Percentiles rank a stretch among this genome's conserved stretches.
Evolutionary conservation across 495 filamentous ascomycete genomes (phyloP).

Genomic region (Glarea lozoyensis): DNA sequence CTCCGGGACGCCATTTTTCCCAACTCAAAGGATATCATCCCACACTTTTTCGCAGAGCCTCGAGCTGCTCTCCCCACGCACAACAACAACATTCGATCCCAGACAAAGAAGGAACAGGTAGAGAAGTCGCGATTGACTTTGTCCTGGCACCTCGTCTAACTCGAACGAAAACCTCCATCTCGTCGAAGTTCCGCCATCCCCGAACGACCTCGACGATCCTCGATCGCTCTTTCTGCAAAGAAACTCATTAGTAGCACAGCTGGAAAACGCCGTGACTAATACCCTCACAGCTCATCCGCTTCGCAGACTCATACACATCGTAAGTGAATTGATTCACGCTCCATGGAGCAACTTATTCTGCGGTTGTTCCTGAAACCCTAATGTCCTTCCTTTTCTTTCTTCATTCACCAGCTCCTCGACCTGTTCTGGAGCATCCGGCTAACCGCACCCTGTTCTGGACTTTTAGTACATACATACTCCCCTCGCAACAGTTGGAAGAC

Average conservation of each 20-base stretch:
- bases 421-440: too few species aligned
- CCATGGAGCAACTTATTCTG: slow-evolving; percentile 4
- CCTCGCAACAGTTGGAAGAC: too few species aligned
- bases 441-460: slow-evolving; percentile 5
- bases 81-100: background rate
- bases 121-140: slow-evolving; percentile 13
- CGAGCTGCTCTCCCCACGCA: background rate
- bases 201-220: background rate
- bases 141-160: slow-evolving; percentile 16
- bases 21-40: too few species aligned
- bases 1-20: background rate
- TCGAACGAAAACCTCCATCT: background rate
- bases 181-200: background rate
- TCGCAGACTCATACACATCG: slow-evolving; percentile 5
- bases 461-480: slow-evolving; percentile 5
- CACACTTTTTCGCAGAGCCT: background rate
- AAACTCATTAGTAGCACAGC: slow-evolving; percentile 13
- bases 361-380: background rate
- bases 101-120: slow-evolving; percentile 18
- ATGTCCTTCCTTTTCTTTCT: background rate
- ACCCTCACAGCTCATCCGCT: too few species aligned
- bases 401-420: background rate
- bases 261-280: slow-evolving; percentile 22
- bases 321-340: slow-evolving; percentile 10
- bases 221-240: slow-evolving; percentile 1